phyloP scores from a whole-genome alignment of 1,284 basidiomycete genomes.

The Serendipita sp. region DNA sequence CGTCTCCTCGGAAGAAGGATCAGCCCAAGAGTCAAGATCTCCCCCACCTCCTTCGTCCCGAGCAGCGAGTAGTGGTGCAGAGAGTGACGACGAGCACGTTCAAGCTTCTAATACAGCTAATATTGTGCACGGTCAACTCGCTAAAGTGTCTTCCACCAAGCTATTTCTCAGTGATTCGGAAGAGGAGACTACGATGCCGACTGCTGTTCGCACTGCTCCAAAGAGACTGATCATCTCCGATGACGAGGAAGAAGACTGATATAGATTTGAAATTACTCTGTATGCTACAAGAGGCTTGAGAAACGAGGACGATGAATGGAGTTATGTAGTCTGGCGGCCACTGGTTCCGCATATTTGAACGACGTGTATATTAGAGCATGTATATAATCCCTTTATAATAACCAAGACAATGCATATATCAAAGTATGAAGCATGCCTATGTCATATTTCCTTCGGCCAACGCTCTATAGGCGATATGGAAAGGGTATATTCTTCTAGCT shows the following conservation, averaged over 20 bases:
- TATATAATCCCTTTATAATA: too few relatives aligned
- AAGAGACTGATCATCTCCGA: conserved; percentile 6
- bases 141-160: not conserved
- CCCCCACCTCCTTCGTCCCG: conserved; percentile 4
- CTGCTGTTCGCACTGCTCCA: not conserved
- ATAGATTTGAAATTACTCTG: too few relatives aligned
- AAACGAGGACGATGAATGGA: too few relatives aligned
- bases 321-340: too few relatives aligned
- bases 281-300: too few relatives aligned
- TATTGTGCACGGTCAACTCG: not conserved
- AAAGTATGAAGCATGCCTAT: too few relatives aligned
- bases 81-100: not conserved
- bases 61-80: not conserved
- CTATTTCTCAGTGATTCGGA: not conserved
- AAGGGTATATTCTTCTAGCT: too few relatives aligned
- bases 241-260: conserved; percentile 8
- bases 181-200: not conserved
- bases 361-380: too few relatives aligned
- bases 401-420: too few relatives aligned
- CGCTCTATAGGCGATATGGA: too few relatives aligned
- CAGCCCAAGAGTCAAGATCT: not conserved
- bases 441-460: too few relatives aligned
- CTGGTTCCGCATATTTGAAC: too few relatives aligned
- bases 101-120: not conserved
- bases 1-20: not conserved